Evolutionary conservation across 768 basidiomycete genomes (phyloP).

Genomic region (Harrya chromipes): DNA sequence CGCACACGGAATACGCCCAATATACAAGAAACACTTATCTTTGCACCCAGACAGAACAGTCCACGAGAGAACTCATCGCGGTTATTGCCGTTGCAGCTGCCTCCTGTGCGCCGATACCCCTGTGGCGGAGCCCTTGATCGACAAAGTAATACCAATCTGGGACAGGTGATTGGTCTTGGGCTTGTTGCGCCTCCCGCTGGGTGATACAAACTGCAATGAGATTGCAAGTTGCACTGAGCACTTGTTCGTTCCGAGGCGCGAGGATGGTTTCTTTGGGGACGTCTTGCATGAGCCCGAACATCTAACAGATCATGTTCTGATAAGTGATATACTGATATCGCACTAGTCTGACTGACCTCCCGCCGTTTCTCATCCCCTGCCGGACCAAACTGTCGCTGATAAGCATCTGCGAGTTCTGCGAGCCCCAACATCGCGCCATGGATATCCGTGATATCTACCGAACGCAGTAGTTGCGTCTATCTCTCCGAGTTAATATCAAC

Average conservation of each 20-base stretch:
- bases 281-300: slow-evolving; percentile 55
- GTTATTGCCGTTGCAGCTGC: slow-evolving; percentile 71
- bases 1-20: slow-evolving; percentile 6
- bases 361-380: slow-evolving; percentile 36
- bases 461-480: slow-evolving; percentile 56
- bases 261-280: slow-evolving; percentile 60
- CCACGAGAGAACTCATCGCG: slow-evolving; percentile 62
- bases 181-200: slow-evolving; percentile 43
- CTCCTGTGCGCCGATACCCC: slow-evolving; percentile 63
- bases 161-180: slow-evolving; percentile 39
- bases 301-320: slow-evolving; percentile 39
- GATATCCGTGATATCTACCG: slow-evolving; percentile 64
- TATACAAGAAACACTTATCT: slow-evolving; percentile 58
- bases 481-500: slow-evolving; percentile 10
- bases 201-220: slow-evolving; percentile 68
- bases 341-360: slow-evolving; percentile 38
- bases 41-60: slow-evolving; percentile 59
- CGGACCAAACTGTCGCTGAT: slow-evolving; percentile 32
- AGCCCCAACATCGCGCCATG: slow-evolving; percentile 82
- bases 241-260: slow-evolving; percentile 65
- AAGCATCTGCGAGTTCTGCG: slow-evolving; percentile 67
- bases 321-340: background rate
- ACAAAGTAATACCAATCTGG: slow-evolving; percentile 68
- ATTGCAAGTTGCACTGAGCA: slow-evolving; percentile 68
- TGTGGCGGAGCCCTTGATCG: slow-evolving; percentile 70